These are phyloP conservation scores for Penicillium aurantiogriseum DNA, from an alignment of 2,329 filamentous ascomycete species.

Conservation along the genomic window DNA sequence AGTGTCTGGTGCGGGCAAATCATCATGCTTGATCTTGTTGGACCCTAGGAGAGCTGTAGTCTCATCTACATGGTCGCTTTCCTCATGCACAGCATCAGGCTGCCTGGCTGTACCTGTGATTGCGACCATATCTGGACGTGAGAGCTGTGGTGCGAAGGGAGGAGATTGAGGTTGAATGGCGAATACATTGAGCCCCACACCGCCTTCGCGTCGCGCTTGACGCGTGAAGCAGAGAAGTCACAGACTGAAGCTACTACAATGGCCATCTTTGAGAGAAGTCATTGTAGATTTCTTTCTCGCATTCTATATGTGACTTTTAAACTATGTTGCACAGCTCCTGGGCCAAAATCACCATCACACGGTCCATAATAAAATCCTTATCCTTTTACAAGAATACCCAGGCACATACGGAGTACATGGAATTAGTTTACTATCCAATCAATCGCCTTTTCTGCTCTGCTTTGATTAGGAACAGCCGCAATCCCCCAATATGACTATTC, in stretches of 20 bases:
- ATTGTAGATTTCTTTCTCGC: too few relatives aligned
- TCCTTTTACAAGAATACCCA: background rate
- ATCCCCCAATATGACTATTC: background rate
- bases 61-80: slow-evolving; percentile 12
- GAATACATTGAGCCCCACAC: background rate
- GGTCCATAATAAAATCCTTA: background rate
- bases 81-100: background rate
- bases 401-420: background rate
- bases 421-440: background rate
- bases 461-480: background rate
- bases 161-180: background rate
- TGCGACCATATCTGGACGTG: background rate
- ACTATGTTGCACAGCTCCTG: background rate
- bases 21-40: background rate
- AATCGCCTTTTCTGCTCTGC: background rate
- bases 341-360: background rate
- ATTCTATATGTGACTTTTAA: too few relatives aligned
- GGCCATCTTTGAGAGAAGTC: background rate
- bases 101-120: background rate
- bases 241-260: background rate
- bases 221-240: background rate
- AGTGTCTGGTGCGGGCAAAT: background rate
- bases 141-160: background rate
- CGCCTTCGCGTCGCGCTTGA: background rate
- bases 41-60: slow-evolving; percentile 17